Percentiles rank a stretch among this genome's conserved stretches.
phyloP scores from a whole-genome alignment of 2,329 filamentous ascomycete species.

The Huntiella bhutanensis region DNA sequence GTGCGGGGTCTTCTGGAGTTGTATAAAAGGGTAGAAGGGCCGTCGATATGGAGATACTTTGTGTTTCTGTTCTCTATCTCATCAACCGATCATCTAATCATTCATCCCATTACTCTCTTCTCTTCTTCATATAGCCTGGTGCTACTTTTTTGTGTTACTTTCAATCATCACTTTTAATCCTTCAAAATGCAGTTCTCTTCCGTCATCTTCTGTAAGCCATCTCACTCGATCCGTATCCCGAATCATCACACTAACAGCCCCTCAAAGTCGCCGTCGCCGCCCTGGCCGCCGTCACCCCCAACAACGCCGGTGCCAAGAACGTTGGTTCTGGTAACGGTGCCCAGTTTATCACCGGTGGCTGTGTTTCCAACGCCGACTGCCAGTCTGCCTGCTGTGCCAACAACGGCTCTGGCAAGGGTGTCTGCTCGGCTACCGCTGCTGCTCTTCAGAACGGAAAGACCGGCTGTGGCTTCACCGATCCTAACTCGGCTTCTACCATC shows the following conservation, averaged over 20 bases:
- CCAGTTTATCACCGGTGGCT: conserved; percentile 18
- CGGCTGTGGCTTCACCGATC: conserved; percentile 18
- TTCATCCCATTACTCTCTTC: background rate
- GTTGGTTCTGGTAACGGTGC: conserved; percentile 15
- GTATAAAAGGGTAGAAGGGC: too few species aligned
- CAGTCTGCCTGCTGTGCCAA: conserved; percentile 16
- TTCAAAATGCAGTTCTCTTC: conserved; percentile 15
- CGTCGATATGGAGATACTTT: background rate
- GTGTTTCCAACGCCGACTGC: conserved; percentile 16
- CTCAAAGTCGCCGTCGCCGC: conserved; percentile 12
- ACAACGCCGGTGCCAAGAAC: conserved; percentile 15
- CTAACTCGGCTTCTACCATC: conserved; percentile 9
- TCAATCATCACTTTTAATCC: conserved; percentile 8
- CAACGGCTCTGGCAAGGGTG: conserved; percentile 14
- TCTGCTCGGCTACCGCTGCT: conserved; percentile 17
- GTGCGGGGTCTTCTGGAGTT: too few species aligned
- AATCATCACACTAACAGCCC: background rate
- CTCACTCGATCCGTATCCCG: background rate
- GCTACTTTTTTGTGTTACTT: conserved; percentile 1
- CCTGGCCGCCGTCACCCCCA: conserved; percentile 14
- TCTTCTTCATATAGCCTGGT: conserved; percentile 4
- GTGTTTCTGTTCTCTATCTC: conserved; percentile 1
- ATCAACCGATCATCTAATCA: background rate
- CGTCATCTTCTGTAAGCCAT: conserved; percentile 15
- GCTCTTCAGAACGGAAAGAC: conserved; percentile 17